A percentile compares a stretch with the other conserved stretches of the same genome.
phyloP scores from a whole-genome alignment of 2,329 filamentous ascomycete species.

The Penicillium capsulatum region DNA sequence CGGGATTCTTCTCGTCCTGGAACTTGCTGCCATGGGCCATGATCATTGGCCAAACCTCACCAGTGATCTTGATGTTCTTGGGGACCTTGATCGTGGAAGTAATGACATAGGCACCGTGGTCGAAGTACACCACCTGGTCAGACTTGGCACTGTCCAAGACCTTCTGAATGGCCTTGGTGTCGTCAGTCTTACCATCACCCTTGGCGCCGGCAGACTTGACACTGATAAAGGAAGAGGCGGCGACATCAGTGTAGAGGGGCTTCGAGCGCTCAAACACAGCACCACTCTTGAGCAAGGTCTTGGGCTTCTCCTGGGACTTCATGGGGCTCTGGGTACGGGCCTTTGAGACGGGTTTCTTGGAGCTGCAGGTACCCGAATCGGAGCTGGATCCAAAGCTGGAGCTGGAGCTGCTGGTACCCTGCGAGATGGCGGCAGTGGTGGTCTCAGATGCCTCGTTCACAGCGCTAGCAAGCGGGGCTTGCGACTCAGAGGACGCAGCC shows the following conservation, averaged over 20 bases:
- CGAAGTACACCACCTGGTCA: conserved; percentile 61
- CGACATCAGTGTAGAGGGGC: conserved; percentile 74
- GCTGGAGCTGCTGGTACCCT: conserved; percentile 8
- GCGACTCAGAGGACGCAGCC: conserved; percentile 5
- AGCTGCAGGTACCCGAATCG: conserved; percentile 18
- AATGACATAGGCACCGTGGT: conserved; percentile 61
- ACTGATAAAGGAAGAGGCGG: conserved; percentile 69
- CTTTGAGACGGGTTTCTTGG: conserved; percentile 33
- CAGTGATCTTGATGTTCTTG: conserved; percentile 79
- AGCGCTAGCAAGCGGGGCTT: neutral
- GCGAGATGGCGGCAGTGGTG: conserved; percentile 3
- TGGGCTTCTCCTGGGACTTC: conserved; percentile 59
- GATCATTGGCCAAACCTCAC: conserved; percentile 87
- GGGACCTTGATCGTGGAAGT: conserved; percentile 58
- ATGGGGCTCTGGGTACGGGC: conserved; percentile 57
- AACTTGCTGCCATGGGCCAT: conserved; percentile 76
- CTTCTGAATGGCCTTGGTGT: conserved; percentile 77
- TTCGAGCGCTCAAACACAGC: conserved; percentile 78
- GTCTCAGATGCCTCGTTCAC: conserved; percentile 5
- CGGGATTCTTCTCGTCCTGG: conserved; percentile 67
- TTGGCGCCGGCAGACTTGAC: conserved; percentile 78
- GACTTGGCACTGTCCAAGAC: conserved; percentile 63
- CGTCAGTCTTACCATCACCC: conserved; percentile 83
- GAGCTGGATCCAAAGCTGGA: conserved; percentile 10
- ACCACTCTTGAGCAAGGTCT: conserved; percentile 60